Base-by-base conservation (phyloP, 1,284 basidiomycete genomes). In the Ceratobasidium sp. region DNA sequence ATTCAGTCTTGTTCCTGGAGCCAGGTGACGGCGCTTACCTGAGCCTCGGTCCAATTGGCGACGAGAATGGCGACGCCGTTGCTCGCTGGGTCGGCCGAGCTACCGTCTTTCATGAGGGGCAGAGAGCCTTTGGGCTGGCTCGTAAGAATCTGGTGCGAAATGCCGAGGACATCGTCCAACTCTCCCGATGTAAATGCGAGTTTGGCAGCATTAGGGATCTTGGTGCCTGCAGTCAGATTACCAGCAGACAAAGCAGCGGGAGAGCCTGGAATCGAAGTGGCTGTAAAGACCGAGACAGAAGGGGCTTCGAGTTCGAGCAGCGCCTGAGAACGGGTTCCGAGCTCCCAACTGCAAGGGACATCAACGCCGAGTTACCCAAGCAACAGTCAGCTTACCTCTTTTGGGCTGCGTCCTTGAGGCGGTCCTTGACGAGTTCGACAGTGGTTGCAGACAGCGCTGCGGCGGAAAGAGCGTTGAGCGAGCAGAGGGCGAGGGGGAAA, bases 51-150 rank as follows among this genome's bases (percentile, higher is more conserved):
- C 87, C 86, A 89, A 74, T 91, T 90, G 2, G 93, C 91, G 4
- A 96, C 77, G 49, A 95, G 78, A 20, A 94, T 86, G 0, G 89
- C 84, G 17, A 91, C 83, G 0, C 93, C 94, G 53, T 94, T 84
- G 71, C 88, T 89, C 0, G 92, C 87, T 0, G 94, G 94, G 78
- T 97, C 94, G 3, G 84, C 90, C 0, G 89, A 89, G 0, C 91
- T 88, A 17, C 86, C 88, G 72, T 83, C 82, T 6, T 73, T 67
- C n/a, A 82, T 72, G 38, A 83, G 70, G 0, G 81, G 73, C 27
- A 84, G 82, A 70, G 81, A 81, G 5, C 77, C 72, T 56, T 74
- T n/a, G 52, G 79, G 62, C 2, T 77, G 77, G 15, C 54, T 72
- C 38, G 75, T 70, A 2, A 93, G 86, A 50, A 88, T 81, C 34